phyloP scores from a whole-genome alignment of 331 rosid species.

The Acacia concinna region DNA sequence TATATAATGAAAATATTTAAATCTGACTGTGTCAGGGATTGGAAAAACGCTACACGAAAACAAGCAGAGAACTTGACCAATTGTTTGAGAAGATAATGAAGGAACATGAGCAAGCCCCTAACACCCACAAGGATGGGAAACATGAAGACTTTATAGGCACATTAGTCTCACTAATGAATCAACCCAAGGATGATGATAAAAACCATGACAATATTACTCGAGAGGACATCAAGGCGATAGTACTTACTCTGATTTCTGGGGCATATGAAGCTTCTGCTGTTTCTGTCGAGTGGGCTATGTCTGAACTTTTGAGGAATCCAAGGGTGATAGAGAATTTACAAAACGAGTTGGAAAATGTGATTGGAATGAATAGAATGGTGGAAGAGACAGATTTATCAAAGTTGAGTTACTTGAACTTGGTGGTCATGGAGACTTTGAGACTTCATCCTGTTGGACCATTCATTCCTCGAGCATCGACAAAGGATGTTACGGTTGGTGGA shows the following conservation, averaged over 20 bases:
- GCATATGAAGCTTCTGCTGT: neutral
- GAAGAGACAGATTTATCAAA: neutral
- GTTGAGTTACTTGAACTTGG: neutral
- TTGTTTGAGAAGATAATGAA: neutral
- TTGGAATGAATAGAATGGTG: neutral
- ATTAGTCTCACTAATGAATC: neutral
- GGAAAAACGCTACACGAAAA: neutral
- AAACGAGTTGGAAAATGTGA: neutral
- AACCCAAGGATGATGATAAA: neutral
- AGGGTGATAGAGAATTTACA: neutral
- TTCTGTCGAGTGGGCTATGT: neutral
- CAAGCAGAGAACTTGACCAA: neutral
- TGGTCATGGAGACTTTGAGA: neutral
- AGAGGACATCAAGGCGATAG: neutral
- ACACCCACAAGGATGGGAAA: neutral
- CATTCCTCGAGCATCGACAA: neutral
- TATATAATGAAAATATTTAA: neutral
- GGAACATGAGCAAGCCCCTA: neutral
- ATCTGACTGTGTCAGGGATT: neutral
- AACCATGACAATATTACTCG: neutral
- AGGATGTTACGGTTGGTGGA: conserved; percentile 26
- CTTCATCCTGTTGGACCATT: neutral
- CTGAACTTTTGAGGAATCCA: neutral
- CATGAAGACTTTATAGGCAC: neutral
- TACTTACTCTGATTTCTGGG: neutral